These are phyloP conservation scores for Nothophytophthora sp. DNA, from an alignment of 352 stramenopile genomes.

Conservation along the genomic window DNA sequence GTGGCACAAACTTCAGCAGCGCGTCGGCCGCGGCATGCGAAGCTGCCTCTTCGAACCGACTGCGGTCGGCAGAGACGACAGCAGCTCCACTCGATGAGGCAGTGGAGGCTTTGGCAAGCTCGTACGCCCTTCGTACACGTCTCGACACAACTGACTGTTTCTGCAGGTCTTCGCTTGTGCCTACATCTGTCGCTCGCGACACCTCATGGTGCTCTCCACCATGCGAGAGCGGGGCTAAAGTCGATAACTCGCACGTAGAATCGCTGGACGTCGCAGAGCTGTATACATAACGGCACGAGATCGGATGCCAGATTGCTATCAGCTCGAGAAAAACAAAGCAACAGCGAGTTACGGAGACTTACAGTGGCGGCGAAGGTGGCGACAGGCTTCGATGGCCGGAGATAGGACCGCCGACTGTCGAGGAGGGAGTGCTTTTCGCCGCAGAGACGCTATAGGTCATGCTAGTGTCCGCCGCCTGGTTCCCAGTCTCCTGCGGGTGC, in stretches of 20 bases:
- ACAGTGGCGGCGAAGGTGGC: conserved; percentile 12
- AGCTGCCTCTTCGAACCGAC: conserved; percentile 8
- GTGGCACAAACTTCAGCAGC: conserved; percentile 30
- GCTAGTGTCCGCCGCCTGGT: conserved; percentile 5
- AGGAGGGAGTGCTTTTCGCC: background rate
- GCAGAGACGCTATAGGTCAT: conserved; percentile 3
- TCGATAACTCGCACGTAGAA: conserved; percentile 20
- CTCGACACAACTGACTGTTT: conserved; percentile 38
- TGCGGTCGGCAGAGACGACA: background rate
- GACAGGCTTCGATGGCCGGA: background rate
- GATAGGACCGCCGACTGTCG: background rate
- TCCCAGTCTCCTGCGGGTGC: background rate
- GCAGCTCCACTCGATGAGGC: conserved; percentile 2
- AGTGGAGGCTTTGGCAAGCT: conserved; percentile 45
- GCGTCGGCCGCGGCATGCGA: conserved; percentile 32
- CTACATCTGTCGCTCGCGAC: conserved; percentile 14
- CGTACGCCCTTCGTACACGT: conserved; percentile 50
- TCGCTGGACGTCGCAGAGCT: conserved; percentile 41
- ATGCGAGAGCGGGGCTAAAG: background rate
- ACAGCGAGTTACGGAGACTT: conserved; percentile 5
- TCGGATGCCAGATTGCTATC: background rate
- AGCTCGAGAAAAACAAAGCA: background rate
- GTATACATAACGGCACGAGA: background rate
- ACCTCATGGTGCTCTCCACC: conserved; percentile 1
- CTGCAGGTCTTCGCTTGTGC: conserved; percentile 11